Evolutionary conservation across 805 yeast genomes (phyloP).

Genomic region (Schwanniomyces sp.): DNA sequence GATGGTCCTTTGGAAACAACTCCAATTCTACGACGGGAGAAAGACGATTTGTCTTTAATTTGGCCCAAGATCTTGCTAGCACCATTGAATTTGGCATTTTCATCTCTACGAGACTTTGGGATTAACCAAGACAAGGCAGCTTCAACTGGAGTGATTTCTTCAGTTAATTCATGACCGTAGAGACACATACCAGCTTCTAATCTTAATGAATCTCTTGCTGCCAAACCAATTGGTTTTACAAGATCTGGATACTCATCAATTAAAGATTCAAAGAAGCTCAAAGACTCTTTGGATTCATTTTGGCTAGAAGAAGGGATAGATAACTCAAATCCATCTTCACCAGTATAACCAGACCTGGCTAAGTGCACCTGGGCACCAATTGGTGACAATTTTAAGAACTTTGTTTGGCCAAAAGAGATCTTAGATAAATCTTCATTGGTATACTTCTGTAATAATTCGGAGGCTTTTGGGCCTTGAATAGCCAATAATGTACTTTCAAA

Average conservation of each 20-base stretch:
- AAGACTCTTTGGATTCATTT: constrained; percentile 43
- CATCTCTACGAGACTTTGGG: constrained; percentile 70
- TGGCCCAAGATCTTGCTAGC: constrained; percentile 66
- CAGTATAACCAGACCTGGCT: constrained; percentile 97
- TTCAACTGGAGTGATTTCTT: constrained; percentile 79
- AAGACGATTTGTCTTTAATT: constrained; percentile 60
- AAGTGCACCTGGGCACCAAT: constrained; percentile 58
- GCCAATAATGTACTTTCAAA: constrained; percentile 82
- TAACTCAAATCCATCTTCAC: constrained; percentile 97
- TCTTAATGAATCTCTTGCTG: constrained; percentile 96
- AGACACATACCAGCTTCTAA: constrained; percentile 98
- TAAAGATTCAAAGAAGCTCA: constrained; percentile 60
- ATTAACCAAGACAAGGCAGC: constrained; percentile 89
- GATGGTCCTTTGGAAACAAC: constrained; percentile 81
- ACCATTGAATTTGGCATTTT: constrained; percentile 68
- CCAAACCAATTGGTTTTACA: constrained; percentile 88
- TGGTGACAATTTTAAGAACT: constrained; percentile 44
- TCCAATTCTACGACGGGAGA: constrained; percentile 69
- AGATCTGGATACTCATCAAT: constrained; percentile 50
- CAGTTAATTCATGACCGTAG: constrained; percentile 89
- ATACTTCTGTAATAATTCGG: constrained; percentile 61
- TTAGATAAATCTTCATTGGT: constrained; percentile 57
- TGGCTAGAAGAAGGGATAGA: constrained; percentile 59
- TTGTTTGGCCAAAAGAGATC: constrained; percentile 74
- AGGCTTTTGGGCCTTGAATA: constrained; percentile 88